Conservation (phyloP, 2,329 filamentous ascomycete genomes). For the Aspergillus fructus region DNA sequence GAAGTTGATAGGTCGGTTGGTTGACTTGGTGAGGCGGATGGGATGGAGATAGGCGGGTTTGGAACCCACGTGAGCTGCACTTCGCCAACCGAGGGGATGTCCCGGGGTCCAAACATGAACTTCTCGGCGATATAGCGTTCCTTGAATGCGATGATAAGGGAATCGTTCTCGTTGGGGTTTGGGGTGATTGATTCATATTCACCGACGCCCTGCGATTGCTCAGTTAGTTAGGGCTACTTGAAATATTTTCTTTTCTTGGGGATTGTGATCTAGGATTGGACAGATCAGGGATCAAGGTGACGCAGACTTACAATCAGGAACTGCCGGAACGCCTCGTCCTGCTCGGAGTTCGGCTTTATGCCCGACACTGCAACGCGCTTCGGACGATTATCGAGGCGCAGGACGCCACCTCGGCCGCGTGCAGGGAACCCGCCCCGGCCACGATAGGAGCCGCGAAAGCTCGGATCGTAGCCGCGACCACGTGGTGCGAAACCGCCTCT, state of each 20-base stretch:
- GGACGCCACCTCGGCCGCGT: conserved; percentile 50
- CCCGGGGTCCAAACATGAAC: conserved; percentile 48
- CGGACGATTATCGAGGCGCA: conserved; percentile 60
- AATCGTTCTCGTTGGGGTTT: conserved; percentile 39
- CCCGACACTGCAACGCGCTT: conserved; percentile 53
- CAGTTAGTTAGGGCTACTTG: conserved; percentile 13
- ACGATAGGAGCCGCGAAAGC: conserved; percentile 41
- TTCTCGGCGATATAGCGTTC: conserved; percentile 55
- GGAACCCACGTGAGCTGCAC: conserved; percentile 58
- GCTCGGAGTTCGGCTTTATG: conserved; percentile 47
- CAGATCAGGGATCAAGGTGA: background rate
- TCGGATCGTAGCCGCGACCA: conserved; percentile 43
- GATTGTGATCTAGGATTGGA: background rate
- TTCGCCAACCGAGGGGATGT: conserved; percentile 54
- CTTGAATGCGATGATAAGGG: conserved; percentile 47
- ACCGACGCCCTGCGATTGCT: conserved; percentile 39
- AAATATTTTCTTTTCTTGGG: background rate
- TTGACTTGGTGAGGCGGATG: background rate
- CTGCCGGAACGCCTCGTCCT: conserved; percentile 57
- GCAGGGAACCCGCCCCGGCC: conserved; percentile 39
- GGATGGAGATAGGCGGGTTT: conserved; percentile 31
- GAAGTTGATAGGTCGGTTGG: background rate
- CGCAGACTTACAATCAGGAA: conserved; percentile 50
- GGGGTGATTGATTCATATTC: conserved; percentile 48
- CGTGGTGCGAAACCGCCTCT: conserved; percentile 41